Conservation (phyloP, 129 eudicot species). For the Flaveria brownii region DNA sequence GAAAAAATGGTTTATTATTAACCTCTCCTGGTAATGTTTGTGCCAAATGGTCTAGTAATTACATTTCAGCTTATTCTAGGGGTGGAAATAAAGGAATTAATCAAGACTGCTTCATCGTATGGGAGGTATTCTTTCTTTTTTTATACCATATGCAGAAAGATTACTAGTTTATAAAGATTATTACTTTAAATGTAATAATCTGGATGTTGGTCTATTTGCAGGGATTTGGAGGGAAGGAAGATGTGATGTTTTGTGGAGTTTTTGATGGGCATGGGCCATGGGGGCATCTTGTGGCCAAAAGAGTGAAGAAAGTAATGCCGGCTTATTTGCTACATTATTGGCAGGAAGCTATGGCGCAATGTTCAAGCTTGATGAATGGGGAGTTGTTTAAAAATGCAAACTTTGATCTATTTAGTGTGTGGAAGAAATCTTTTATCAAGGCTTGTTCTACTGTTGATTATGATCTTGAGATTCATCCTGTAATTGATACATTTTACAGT, state of each 20-base stretch:
- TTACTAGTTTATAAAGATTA: not conserved
- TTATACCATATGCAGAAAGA: not conserved
- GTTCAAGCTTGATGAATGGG: constrained; percentile 24
- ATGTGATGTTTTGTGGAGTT: constrained; percentile 83
- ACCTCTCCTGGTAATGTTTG: constrained; percentile 56
- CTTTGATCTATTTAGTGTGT: constrained; percentile 46
- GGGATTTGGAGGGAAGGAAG: constrained; percentile 91
- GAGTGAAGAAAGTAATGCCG: constrained; percentile 76
- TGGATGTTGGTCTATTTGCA: constrained; percentile 32
- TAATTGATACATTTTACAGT: constrained; percentile 75
- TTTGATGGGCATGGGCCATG: constrained; percentile 98
- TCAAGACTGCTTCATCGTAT: constrained; percentile 72
- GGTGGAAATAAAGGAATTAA: constrained; percentile 78
- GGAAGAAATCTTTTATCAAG: constrained; percentile 72
- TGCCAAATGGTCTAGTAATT: constrained; percentile 44
- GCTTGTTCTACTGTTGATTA: constrained; percentile 77
- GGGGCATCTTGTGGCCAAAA: constrained; percentile 84
- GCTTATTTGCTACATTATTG: constrained; percentile 68
- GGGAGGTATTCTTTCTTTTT: constrained; percentile 63
- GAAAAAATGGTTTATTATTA: constrained; percentile 52
- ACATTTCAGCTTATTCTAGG: constrained; percentile 57
- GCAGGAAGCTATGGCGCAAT: constrained; percentile 59
- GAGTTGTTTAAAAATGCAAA: constrained; percentile 20
- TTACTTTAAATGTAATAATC: not conserved
- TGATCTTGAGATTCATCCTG: constrained; percentile 62